phyloP scores from a whole-genome alignment of 2,329 filamentous ascomycete species.

The Cladosporium velox region DNA sequence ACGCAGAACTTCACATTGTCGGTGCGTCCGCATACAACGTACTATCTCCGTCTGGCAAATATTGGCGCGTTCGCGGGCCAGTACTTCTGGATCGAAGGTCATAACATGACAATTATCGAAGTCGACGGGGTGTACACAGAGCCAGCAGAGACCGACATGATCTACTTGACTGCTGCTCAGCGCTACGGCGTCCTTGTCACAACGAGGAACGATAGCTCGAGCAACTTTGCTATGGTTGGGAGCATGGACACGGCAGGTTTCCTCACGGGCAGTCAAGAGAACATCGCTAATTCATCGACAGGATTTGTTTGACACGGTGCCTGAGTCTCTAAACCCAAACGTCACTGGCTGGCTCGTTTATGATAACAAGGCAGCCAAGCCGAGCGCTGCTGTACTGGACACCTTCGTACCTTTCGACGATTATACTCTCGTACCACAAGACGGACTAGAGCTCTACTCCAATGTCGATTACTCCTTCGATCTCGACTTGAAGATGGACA shows the following conservation, averaged over 20 bases:
- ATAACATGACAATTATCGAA: conserved; percentile 66
- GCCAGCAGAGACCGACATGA: conserved; percentile 58
- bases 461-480: conserved; percentile 65
- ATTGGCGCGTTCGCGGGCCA: conserved; percentile 71
- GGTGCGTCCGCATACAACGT: conserved; percentile 56
- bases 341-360: conserved; percentile 60
- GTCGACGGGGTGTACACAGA: conserved; percentile 69
- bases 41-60: conserved; percentile 69
- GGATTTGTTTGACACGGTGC: conserved; percentile 66
- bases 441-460: conserved; percentile 62
- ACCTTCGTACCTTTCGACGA: conserved; percentile 73
- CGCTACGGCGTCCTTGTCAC: conserved; percentile 68
- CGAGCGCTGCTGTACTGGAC: conserved; percentile 57
- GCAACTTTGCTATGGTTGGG: conserved; percentile 62
- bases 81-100: conserved; percentile 70
- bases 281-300: conserved; percentile 26
- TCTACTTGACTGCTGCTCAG: conserved; percentile 70
- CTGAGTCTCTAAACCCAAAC: conserved; percentile 66
- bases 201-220: conserved; percentile 56
- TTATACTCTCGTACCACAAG: conserved; percentile 67
- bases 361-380: conserved; percentile 49
- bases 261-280: conserved; percentile 4
- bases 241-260: conserved; percentile 49
- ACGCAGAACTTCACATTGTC: conserved; percentile 49
- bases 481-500: conserved; percentile 63